These are phyloP conservation scores for Syncephalastrum sp. DNA, from an alignment of 371 early-diverging fungal species.

Conservation along the genomic window DNA sequence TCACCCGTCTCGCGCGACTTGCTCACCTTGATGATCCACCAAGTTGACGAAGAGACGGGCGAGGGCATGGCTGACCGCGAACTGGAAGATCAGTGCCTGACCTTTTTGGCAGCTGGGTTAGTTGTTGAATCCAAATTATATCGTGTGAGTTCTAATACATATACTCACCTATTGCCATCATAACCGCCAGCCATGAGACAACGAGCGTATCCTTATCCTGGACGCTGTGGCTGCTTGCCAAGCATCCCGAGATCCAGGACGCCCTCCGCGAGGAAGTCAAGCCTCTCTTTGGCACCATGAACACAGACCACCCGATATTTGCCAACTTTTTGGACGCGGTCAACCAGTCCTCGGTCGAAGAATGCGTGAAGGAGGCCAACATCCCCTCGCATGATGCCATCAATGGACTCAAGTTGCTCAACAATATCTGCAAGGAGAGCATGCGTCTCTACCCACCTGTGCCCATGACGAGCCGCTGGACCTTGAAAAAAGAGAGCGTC, in stretches of 20 bases:
- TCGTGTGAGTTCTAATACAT: too few relatives aligned
- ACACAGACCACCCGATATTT: slow-evolving; percentile 10
- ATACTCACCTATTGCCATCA: background rate
- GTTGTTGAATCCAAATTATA: too few relatives aligned
- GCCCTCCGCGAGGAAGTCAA: slow-evolving; percentile 43
- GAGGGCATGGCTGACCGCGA: slow-evolving; percentile 21
- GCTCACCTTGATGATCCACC: slow-evolving; percentile 30
- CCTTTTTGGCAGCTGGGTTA: slow-evolving; percentile 29
- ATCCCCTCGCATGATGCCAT: slow-evolving; percentile 33
- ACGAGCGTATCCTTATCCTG: slow-evolving; percentile 51
- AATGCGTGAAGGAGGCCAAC: slow-evolving; percentile 6
- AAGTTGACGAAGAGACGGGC: slow-evolving; percentile 25
- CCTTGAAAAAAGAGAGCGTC: slow-evolving; percentile 5
- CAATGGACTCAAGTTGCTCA: slow-evolving; percentile 28
- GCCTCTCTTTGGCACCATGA: slow-evolving; percentile 12
- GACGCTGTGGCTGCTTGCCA: slow-evolving; percentile 51
- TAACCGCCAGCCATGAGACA: slow-evolving; percentile 41
- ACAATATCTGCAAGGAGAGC: slow-evolving; percentile 43
- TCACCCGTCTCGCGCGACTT: slow-evolving; percentile 10
- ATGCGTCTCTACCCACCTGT: slow-evolving; percentile 51
- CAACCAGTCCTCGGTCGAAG: background rate
- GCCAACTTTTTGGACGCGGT: background rate
- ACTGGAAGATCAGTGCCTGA: slow-evolving; percentile 24
- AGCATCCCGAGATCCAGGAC: slow-evolving; percentile 37
- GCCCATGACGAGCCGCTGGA: slow-evolving; percentile 45